Evolutionary conservation across 2,329 filamentous ascomycete genomes (phyloP).

Genomic region (Onygena corvina): DNA sequence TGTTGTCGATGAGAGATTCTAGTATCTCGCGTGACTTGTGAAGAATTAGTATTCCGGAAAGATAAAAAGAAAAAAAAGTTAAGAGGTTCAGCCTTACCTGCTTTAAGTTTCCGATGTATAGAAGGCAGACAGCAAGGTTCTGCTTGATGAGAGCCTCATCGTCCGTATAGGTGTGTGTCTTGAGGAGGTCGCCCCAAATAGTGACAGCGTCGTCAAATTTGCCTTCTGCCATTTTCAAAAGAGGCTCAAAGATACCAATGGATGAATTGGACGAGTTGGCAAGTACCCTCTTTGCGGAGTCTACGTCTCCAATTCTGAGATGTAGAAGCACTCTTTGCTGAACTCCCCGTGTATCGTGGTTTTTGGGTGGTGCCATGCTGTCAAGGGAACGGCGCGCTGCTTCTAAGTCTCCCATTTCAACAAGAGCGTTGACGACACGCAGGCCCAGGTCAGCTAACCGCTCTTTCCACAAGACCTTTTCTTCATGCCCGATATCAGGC

Average conservation of each 20-base stretch:
- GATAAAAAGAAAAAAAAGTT: neutral
- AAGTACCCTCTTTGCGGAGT: slow-evolving; percentile 50
- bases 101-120: slow-evolving; percentile 67
- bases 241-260: slow-evolving; percentile 39
- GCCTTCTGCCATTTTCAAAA: slow-evolving; percentile 68
- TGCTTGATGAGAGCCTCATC: slow-evolving; percentile 61
- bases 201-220: slow-evolving; percentile 53
- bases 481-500: slow-evolving; percentile 42
- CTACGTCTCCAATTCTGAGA: slow-evolving; percentile 65
- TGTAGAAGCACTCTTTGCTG: slow-evolving; percentile 52
- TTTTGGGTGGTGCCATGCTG: slow-evolving; percentile 36
- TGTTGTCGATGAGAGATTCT: slow-evolving; percentile 51
- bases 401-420: slow-evolving; percentile 68
- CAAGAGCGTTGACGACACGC: slow-evolving; percentile 42
- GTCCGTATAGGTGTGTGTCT: slow-evolving; percentile 33
- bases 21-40: slow-evolving; percentile 52
- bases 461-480: slow-evolving; percentile 54
- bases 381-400: slow-evolving; percentile 64
- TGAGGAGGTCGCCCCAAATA: slow-evolving; percentile 47
- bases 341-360: slow-evolving; percentile 24
- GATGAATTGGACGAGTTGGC: slow-evolving; percentile 16
- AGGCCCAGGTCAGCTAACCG: slow-evolving; percentile 65
- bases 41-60: slow-evolving; percentile 2
- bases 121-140: slow-evolving; percentile 69
- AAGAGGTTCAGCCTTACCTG: slow-evolving; percentile 41